Evolutionary conservation across 2,329 filamentous ascomycete genomes (phyloP).

Genomic region (Esteya vermicola): DNA sequence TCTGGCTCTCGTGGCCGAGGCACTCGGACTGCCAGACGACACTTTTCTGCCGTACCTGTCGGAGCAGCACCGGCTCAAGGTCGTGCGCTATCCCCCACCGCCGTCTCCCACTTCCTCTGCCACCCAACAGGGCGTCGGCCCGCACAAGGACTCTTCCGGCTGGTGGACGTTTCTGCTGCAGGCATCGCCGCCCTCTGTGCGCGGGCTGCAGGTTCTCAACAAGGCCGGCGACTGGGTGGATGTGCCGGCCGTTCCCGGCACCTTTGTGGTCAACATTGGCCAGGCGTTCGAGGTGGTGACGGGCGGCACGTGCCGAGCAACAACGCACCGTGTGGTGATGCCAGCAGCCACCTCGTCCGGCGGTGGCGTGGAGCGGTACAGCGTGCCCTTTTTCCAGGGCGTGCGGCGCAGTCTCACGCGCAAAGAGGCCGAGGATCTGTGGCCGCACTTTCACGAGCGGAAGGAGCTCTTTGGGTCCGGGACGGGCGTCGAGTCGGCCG

Average conservation of each 20-base stretch:
- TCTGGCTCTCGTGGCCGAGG: slow-evolving; percentile 39
- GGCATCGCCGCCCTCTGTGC: slow-evolving; percentile 33
- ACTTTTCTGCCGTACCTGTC: slow-evolving; percentile 38
- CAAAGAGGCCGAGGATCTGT: slow-evolving; percentile 23
- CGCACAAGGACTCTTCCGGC: slow-evolving; percentile 48
- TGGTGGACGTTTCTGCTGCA: slow-evolving; percentile 53
- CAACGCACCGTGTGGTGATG: slow-evolving; percentile 27
- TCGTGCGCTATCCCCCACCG: slow-evolving; percentile 35
- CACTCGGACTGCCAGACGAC: slow-evolving; percentile 31
- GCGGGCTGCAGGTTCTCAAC: slow-evolving; percentile 36
- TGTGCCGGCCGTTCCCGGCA: slow-evolving; percentile 29
- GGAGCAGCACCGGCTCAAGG: slow-evolving; percentile 44
- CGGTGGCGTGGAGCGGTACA: slow-evolving; percentile 20
- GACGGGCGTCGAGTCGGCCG: slow-evolving; percentile 15
- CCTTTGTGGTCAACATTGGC: slow-evolving; percentile 44
- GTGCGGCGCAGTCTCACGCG: slow-evolving; percentile 31
- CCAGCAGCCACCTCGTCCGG: background rate
- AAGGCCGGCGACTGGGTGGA: slow-evolving; percentile 33
- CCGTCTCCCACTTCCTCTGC: background rate
- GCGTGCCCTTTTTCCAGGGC: slow-evolving; percentile 34
- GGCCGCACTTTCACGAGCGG: slow-evolving; percentile 16
- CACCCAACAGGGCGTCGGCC: slow-evolving; percentile 38
- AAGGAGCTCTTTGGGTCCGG: background rate
- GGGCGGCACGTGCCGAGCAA: slow-evolving; percentile 36
- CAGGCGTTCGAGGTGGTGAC: slow-evolving; percentile 45